These are phyloP conservation scores for Lonicera japonica DNA, from an alignment of 129 eudicot genomes.

Conservation along the genomic window DNA sequence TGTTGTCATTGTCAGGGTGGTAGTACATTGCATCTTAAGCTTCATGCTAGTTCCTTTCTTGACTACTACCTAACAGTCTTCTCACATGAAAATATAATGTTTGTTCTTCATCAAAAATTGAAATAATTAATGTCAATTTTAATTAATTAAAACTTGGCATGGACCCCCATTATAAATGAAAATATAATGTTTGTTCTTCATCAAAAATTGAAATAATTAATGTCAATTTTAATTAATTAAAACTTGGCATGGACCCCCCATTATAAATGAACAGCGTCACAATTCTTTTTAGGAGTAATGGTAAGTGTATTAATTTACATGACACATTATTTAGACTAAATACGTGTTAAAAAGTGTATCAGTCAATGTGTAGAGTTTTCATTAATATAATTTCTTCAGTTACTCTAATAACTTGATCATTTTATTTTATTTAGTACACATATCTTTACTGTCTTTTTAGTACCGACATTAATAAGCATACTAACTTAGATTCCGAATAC, in stretches of 20 bases:
- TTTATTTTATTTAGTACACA: no score
- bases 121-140: background rate
- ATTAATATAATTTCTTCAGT: no score
- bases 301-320: no score
- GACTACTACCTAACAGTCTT: slow-evolving; percentile 8
- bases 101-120: slow-evolving; percentile 3
- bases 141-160: background rate
- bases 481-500: no score
- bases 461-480: no score
- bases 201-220: background rate
- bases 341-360: no score
- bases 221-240: background rate
- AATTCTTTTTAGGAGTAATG: no score
- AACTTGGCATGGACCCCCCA: background rate
- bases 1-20: slow-evolving; percentile 32
- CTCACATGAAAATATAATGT: slow-evolving; percentile 20
- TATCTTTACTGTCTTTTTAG: no score
- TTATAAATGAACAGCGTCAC: no score
- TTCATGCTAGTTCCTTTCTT: slow-evolving; percentile 30
- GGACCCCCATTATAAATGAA: background rate
- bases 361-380: no score
- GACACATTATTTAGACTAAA: no score
- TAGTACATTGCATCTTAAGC: slow-evolving; percentile 31
- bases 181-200: background rate
- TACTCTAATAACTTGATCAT: no score